Base-by-base conservation (phyloP, 202 grass and related monocot species). In the Digitaria exilis region DNA sequence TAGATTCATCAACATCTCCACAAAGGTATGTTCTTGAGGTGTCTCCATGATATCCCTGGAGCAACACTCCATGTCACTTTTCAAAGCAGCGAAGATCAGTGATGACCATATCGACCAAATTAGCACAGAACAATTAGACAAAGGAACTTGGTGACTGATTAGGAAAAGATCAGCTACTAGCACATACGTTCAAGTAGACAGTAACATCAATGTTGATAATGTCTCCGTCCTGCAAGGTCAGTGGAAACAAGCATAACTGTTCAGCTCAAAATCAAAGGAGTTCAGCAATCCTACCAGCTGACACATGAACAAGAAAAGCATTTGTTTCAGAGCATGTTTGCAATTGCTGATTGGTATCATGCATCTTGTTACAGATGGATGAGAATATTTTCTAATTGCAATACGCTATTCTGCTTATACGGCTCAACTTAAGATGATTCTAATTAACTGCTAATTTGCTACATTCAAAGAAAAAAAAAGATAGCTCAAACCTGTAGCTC, bases 151-250 rank as follows among this genome's bases (percentile, higher is more conserved):
- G 24, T 60, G 9, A 19, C 46, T 56, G 39, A 37, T 9, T 19
- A 30, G 11, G 35, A 69, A 17, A 82, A 78, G 52, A 78, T 29
- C 4, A 30, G 31, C 71, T 57, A 50, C 16, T 4, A 65, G 7
- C 65, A 86, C 88, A 24, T 88, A 94, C 94, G 84, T 97, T 87
- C 34, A 97, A 74, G 68, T 97, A 97, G 62, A 94, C 85, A 58
- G 91, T 94, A 37, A 94, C 89, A 68, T 97, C 94, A 41, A 97
- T 94, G 82, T 97, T 97, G 71, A 94, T 85, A n/a, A 97, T 94
- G 49, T 97, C 94, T 32, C 94, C 91, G 59, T 94, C 91, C 91
- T 97, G 84, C 71, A 84, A 49, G 77, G 29, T 60, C 46, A 69
- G 32, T 15, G 21, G 64, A 56, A 85, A 3, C 17, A 85, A 71